phyloP scores from a whole-genome alignment of 2,329 filamentous ascomycete genomes.

The Dryadomyces quercus-mongolicae region DNA sequence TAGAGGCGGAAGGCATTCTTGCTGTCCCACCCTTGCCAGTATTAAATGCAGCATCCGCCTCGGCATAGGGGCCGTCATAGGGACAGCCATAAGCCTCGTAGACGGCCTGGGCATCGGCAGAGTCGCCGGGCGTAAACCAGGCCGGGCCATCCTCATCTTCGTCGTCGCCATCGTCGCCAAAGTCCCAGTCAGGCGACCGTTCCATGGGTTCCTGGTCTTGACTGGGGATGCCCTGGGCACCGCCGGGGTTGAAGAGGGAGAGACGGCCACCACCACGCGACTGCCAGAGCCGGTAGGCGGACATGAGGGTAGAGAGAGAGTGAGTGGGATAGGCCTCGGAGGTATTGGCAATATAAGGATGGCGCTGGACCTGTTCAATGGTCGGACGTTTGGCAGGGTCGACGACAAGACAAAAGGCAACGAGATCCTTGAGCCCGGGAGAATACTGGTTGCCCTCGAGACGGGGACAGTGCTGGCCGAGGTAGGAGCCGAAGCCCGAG shows the following conservation, averaged over 20 bases:
- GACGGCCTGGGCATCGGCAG: conserved; percentile 43
- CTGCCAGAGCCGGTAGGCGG: conserved; percentile 67
- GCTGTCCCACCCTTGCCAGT: neutral
- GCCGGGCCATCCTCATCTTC: conserved; percentile 24
- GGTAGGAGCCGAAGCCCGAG: conserved; percentile 39
- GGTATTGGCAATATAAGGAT: conserved; percentile 56
- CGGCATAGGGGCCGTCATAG: neutral
- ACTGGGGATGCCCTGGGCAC: conserved; percentile 39
- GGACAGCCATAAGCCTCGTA: conserved; percentile 38
- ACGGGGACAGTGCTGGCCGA: conserved; percentile 51
- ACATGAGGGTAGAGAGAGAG: conserved; percentile 51
- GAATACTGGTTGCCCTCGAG: conserved; percentile 64
- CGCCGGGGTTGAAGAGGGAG: conserved; percentile 47
- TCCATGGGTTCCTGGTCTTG: conserved; percentile 42
- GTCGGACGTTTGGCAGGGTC: conserved; percentile 56
- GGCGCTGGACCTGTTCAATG: conserved; percentile 56
- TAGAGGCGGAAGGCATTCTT: neutral
- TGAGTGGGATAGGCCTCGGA: conserved; percentile 50
- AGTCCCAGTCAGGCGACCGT: conserved; percentile 41
- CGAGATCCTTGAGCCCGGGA: conserved; percentile 51
- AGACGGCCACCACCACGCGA: conserved; percentile 57
- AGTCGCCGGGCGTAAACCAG: conserved; percentile 1
- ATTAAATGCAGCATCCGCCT: no score
- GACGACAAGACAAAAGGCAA: conserved; percentile 61
- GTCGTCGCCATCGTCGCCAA: conserved; percentile 38